A percentile compares a stretch with the other conserved stretches of the same genome.
phyloP scores from a whole-genome alignment of 345 rosid genomes.

The Populus alba region DNA sequence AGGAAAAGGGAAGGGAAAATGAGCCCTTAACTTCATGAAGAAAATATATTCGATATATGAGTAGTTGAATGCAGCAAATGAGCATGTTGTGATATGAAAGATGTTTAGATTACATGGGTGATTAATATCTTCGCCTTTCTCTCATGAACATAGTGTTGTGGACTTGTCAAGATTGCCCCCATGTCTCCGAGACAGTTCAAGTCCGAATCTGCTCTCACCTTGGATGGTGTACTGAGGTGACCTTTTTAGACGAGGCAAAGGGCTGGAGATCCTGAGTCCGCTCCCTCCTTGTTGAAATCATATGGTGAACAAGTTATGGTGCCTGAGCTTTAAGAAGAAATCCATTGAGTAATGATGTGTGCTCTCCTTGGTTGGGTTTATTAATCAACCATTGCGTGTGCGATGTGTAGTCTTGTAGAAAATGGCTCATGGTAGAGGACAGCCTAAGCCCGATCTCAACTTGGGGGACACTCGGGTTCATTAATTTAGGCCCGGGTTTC shows the following conservation, averaged over 20 bases:
- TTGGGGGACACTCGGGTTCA: no score
- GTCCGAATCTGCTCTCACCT: not conserved
- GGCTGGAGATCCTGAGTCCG: not conserved
- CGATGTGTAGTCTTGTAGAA: not conserved
- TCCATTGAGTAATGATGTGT: not conserved
- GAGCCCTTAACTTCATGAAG: not conserved
- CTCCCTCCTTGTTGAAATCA: not conserved
- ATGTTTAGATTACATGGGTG: not conserved
- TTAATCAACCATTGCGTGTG: not conserved
- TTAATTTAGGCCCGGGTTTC: no score
- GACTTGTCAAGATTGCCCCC: not conserved
- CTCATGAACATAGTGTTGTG: not conserved
- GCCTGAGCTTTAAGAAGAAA: not conserved
- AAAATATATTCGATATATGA: not conserved
- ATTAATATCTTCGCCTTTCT: not conserved
- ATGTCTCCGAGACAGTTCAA: no score
- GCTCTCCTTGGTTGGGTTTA: not conserved
- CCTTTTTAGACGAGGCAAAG: not conserved
- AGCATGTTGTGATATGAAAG: not conserved
- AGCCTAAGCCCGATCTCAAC: no score
- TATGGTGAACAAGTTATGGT: not conserved
- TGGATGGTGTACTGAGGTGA: not conserved
- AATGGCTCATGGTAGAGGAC: no score
- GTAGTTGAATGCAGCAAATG: not conserved
- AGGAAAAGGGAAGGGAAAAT: slow-evolving; percentile 81